phyloP scores from a whole-genome alignment of 2,329 filamentous ascomycete genomes.

The Monosporascus ibericus region DNA sequence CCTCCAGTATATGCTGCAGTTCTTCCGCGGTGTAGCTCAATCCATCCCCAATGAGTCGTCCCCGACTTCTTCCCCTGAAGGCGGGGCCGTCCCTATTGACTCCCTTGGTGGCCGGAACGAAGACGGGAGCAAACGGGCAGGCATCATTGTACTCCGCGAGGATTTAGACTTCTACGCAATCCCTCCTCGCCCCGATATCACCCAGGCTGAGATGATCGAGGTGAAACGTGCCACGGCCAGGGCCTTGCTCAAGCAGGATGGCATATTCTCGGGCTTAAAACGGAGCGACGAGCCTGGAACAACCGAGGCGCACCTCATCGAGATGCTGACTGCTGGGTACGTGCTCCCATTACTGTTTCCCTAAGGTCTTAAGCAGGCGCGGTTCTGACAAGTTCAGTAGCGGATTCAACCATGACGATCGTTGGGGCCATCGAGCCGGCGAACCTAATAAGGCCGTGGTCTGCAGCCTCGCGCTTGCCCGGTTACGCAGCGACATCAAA shows the following conservation, averaged over 20 bases:
- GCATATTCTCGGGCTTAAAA: slow-evolving; percentile 92
- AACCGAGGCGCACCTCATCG: slow-evolving; percentile 95
- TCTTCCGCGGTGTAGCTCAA: slow-evolving; percentile 92
- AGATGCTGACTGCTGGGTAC: slow-evolving; percentile 98
- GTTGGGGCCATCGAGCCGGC: slow-evolving; percentile 93
- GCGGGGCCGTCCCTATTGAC: slow-evolving; percentile 61
- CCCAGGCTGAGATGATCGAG: slow-evolving; percentile 85
- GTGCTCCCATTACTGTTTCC: slow-evolving; percentile 25
- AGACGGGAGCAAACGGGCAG: slow-evolving; percentile 75
- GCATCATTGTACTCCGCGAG: slow-evolving; percentile 93
- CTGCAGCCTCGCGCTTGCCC: slow-evolving; percentile 88
- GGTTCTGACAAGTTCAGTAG: slow-evolving; percentile 39
- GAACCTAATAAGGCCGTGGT: slow-evolving; percentile 98
- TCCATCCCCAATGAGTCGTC: slow-evolving; percentile 79
- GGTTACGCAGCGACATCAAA: slow-evolving; percentile 86
- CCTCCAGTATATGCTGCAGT: slow-evolving; percentile 98
- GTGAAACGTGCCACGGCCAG: slow-evolving; percentile 88
- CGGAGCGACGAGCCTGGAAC: slow-evolving; percentile 94
- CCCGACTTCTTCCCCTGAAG: slow-evolving; percentile 57
- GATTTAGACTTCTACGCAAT: slow-evolving; percentile 98
- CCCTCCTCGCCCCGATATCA: slow-evolving; percentile 77
- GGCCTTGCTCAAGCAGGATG: slow-evolving; percentile 81
- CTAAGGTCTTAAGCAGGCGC: background rate
- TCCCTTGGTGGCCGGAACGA: slow-evolving; percentile 54
- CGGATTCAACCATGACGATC: slow-evolving; percentile 92